These are phyloP conservation scores for Bullera alba DNA, from an alignment of 768 basidiomycete species.

Conservation along the genomic window DNA sequence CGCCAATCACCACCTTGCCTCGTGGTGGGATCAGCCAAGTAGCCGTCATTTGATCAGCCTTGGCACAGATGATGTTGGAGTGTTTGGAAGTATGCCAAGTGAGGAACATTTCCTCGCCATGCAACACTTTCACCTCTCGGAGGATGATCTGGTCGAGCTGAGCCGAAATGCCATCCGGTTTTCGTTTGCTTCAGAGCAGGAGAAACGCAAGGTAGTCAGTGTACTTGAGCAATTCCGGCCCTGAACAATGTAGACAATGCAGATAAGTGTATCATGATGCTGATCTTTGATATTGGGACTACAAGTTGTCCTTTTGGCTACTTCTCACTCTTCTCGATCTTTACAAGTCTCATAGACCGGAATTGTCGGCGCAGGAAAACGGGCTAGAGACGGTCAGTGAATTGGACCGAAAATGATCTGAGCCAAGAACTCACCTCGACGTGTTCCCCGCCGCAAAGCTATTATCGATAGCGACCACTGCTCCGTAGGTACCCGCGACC, in stretches of 20 bases:
- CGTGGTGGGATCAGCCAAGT: conserved; percentile 9
- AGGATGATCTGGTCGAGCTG: conserved; percentile 8
- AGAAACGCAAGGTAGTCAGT: too few relatives aligned
- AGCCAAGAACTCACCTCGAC: conserved; percentile 6
- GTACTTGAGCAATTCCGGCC: too few relatives aligned
- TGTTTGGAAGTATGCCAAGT: conserved; percentile 7
- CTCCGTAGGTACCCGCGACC: conserved; percentile 24
- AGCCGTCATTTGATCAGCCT: conserved; percentile 4
- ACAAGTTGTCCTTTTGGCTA: too few relatives aligned
- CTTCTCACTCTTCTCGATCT: not conserved
- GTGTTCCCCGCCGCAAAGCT: conserved; percentile 7
- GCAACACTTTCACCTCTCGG: conserved; percentile 10
- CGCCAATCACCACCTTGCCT: conserved; percentile 13
- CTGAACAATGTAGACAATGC: too few relatives aligned
- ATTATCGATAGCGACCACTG: conserved; percentile 7
- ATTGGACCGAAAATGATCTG: not conserved
- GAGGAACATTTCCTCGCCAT: conserved; percentile 11
- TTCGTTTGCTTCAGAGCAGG: too few relatives aligned
- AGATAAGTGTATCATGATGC: too few relatives aligned
- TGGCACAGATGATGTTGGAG: conserved; percentile 19
- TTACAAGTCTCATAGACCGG: conserved; percentile 3
- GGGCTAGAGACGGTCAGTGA: conserved; percentile 9
- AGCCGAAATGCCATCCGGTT: conserved; percentile 4
- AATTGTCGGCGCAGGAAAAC: conserved; percentile 28
- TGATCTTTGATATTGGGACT: too few relatives aligned